Evolutionary conservation across 805 yeast species (phyloP).

Genomic region (Naumovozyma baii): DNA sequence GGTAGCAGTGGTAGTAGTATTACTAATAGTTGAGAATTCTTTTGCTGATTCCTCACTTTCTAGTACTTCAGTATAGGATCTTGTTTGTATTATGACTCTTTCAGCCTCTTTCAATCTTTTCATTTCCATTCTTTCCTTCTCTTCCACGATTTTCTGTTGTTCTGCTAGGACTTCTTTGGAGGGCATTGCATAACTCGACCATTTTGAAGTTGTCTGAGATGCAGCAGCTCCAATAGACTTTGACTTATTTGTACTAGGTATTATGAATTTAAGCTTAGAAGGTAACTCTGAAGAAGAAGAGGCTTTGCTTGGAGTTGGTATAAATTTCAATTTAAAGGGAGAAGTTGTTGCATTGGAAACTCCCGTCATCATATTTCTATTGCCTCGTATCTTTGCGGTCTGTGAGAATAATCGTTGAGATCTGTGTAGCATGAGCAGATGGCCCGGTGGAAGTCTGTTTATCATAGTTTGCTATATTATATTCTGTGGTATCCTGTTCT

Average conservation of each 20-base stretch:
- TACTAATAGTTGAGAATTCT: background rate
- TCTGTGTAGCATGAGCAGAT: background rate
- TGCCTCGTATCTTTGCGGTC: background rate
- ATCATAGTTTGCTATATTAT: too few species aligned
- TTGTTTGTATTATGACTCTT: constrained; percentile 5
- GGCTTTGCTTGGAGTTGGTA: background rate
- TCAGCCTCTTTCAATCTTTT: constrained; percentile 18
- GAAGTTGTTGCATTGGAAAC: background rate
- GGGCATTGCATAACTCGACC: constrained; percentile 41
- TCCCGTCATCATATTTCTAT: background rate
- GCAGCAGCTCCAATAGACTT: background rate
- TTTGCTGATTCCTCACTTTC: constrained; percentile 1
- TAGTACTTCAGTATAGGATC: background rate
- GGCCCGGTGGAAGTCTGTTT: background rate
- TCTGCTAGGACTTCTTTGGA: constrained; percentile 40
- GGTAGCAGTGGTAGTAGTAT: background rate
- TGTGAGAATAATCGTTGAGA: background rate
- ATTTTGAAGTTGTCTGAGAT: constrained; percentile 11
- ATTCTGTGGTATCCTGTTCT: too few species aligned
- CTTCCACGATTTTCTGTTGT: constrained; percentile 27
- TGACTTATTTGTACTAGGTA: background rate
- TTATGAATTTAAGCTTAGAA: constrained; percentile 6
- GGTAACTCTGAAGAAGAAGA: background rate
- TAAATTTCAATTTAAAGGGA: background rate
- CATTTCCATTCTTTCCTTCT: constrained; percentile 8